A percentile compares a stretch with the other conserved stretches of the same genome.
These are phyloP conservation scores for Marchantia paleacea DNA, from an alignment of 225 moss, liverwort and hornwort genomes.

Conservation along the genomic window DNA sequence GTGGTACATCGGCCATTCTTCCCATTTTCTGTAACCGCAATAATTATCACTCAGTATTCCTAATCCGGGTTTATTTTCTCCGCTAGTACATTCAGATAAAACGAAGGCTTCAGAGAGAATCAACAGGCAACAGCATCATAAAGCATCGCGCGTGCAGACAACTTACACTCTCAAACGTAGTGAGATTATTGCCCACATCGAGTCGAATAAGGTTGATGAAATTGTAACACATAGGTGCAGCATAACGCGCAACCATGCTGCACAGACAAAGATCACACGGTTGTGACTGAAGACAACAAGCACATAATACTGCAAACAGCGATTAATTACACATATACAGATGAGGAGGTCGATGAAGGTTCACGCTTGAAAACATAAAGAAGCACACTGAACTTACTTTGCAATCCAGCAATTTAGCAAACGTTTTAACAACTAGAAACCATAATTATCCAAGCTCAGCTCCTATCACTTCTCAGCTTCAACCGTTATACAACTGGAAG, in stretches of 20 bases:
- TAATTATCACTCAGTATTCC: slow-evolving; percentile 4
- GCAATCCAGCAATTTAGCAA: too few relatives aligned
- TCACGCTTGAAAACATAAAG: too few relatives aligned
- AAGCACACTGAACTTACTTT: too few relatives aligned
- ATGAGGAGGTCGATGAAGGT: background rate
- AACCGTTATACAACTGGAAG: background rate
- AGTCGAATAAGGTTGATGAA: slow-evolving; percentile 86
- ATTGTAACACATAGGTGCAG: slow-evolving; percentile 92
- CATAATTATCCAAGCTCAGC: too few relatives aligned
- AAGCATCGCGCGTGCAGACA: background rate
- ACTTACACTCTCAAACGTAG: slow-evolving; percentile 92
- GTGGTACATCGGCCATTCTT: slow-evolving; percentile 61
- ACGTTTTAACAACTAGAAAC: too few relatives aligned
- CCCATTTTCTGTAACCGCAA: slow-evolving; percentile 89
- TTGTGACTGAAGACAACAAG: background rate
- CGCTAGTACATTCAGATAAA: background rate
- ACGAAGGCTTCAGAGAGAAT: background rate
- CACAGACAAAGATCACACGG: slow-evolving; percentile 12
- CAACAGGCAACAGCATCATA: background rate
- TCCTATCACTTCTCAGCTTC: background rate
- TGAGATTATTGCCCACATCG: slow-evolving; percentile 45
- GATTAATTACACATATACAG: background rate
- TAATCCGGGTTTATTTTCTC: background rate
- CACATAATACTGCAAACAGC: background rate
- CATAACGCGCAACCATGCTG: slow-evolving; percentile 99